These are phyloP conservation scores for Solanum aculeatissimum DNA, from an alignment of 305 asterid genomes.

Conservation along the genomic window DNA sequence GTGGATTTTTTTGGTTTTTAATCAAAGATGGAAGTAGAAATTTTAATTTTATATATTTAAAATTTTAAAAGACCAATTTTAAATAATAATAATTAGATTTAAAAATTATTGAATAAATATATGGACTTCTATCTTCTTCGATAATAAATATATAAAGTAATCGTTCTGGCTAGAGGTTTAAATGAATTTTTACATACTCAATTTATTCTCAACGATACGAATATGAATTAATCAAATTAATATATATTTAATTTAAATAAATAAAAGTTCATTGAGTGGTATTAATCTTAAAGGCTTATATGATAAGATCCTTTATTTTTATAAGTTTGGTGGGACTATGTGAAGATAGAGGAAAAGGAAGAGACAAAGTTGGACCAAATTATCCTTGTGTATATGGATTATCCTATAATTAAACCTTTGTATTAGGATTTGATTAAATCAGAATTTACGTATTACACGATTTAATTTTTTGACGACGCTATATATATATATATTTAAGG, in stretches of 20 bases:
- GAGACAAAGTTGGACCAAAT: not conserved
- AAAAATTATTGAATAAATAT: not conserved
- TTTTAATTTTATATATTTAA: not conserved
- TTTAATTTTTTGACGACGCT: rapidly evolving
- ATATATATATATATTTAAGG: no score
- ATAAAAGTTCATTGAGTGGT: not conserved
- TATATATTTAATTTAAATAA: not conserved
- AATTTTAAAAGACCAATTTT: not conserved
- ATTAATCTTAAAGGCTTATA: not conserved
- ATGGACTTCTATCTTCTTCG: no score
- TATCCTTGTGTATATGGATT: not conserved
- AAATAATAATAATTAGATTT: not conserved
- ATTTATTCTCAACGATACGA: not conserved
- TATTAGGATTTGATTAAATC: not conserved
- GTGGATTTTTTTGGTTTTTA: not conserved
- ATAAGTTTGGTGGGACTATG: not conserved
- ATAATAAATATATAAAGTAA: no score
- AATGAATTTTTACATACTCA: no score
- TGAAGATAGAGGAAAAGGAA: not conserved
- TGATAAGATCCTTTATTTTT: not conserved
- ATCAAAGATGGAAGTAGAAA: not conserved
- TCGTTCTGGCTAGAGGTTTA: no score
- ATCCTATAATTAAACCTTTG: not conserved
- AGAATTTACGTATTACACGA: not conserved
- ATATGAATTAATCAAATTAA: not conserved